These are phyloP conservation scores for Pichia sp. DNA, from an alignment of 1,139 yeast species.

Conservation along the genomic window DNA sequence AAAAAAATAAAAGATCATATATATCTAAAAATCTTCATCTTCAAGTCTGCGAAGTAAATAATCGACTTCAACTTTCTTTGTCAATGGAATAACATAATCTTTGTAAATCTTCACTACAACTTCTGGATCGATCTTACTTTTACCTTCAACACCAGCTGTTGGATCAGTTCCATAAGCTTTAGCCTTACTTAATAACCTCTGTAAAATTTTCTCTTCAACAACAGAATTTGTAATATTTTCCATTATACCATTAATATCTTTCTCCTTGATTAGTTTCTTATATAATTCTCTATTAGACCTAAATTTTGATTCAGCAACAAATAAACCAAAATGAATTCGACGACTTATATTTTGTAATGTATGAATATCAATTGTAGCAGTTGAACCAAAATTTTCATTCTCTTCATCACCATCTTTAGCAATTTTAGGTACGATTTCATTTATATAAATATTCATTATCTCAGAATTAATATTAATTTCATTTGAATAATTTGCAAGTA, in stretches of 20 bases:
- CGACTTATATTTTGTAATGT: slow-evolving; percentile 85
- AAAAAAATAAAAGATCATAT: not conserved
- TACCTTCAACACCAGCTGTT: slow-evolving; percentile 57
- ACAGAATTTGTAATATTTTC: slow-evolving; percentile 76
- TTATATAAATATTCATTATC: slow-evolving; percentile 60
- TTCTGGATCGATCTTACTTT: slow-evolving; percentile 75
- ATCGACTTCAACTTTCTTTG: slow-evolving; percentile 91
- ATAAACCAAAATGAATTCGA: slow-evolving; percentile 92
- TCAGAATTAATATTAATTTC: slow-evolving; percentile 70
- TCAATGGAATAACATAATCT: slow-evolving; percentile 84
- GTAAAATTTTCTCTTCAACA: slow-evolving; percentile 78
- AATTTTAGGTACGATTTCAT: slow-evolving; percentile 65
- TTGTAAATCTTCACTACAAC: slow-evolving; percentile 75
- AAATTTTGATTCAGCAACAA: slow-evolving; percentile 94
- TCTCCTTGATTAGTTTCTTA: slow-evolving; percentile 53
- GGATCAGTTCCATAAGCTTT: slow-evolving; percentile 88
- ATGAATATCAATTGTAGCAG: slow-evolving; percentile 78
- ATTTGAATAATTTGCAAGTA: slow-evolving; percentile 65
- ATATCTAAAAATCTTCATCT: slow-evolving; percentile 33
- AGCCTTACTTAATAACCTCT: slow-evolving; percentile 72
- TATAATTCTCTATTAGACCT: slow-evolving; percentile 58
- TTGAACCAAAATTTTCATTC: slow-evolving; percentile 80
- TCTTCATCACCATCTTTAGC: slow-evolving; percentile 70
- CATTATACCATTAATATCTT: slow-evolving; percentile 68
- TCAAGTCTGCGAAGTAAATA: slow-evolving; percentile 79